A percentile compares a stretch with the other conserved stretches of the same genome.
Conservation (phyloP, 805 yeast species). For the Grigorovia jiainica region DNA sequence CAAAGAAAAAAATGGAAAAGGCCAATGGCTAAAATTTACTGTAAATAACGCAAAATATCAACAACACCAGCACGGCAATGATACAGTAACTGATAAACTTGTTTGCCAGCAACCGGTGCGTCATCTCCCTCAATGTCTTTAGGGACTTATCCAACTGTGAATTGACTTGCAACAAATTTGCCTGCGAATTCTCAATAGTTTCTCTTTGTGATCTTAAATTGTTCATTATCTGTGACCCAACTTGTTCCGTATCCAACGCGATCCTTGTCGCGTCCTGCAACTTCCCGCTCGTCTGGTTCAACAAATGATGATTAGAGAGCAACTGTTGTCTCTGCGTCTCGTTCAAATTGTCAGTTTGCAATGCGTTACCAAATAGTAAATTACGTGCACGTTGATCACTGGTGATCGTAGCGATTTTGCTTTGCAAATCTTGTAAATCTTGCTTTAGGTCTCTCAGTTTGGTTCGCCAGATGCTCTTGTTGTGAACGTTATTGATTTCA, state of each 20-base stretch:
- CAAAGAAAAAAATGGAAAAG: background rate
- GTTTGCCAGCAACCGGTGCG: slow-evolving; percentile 85
- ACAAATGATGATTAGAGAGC: slow-evolving; percentile 63
- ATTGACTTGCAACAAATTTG: slow-evolving; percentile 82
- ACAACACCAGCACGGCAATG: slow-evolving; percentile 72
- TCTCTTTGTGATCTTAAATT: slow-evolving; percentile 91
- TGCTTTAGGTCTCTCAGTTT: slow-evolving; percentile 63
- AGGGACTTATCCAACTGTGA: slow-evolving; percentile 84
- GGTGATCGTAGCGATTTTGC: too few species aligned
- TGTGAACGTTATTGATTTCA: slow-evolving; percentile 63
- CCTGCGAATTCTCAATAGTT: slow-evolving; percentile 77
- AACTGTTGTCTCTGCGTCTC: slow-evolving; percentile 75
- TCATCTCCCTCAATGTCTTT: slow-evolving; percentile 81
- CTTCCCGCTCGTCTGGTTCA: slow-evolving; percentile 76
- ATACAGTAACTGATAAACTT: slow-evolving; percentile 85
- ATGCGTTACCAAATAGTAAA: too few species aligned
- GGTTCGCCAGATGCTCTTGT: slow-evolving; percentile 60
- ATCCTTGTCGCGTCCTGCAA: slow-evolving; percentile 79
- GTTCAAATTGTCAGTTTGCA: too few species aligned
- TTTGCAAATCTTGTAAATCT: slow-evolving; percentile 48
- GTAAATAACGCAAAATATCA: slow-evolving; percentile 74
- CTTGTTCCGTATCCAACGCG: slow-evolving; percentile 84
- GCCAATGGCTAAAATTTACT: slow-evolving; percentile 62
- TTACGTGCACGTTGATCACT: too few species aligned
- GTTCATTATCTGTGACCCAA: slow-evolving; percentile 83